Base-by-base conservation (phyloP, 1,284 basidiomycete species). In the Sporisorium scitamineum region DNA sequence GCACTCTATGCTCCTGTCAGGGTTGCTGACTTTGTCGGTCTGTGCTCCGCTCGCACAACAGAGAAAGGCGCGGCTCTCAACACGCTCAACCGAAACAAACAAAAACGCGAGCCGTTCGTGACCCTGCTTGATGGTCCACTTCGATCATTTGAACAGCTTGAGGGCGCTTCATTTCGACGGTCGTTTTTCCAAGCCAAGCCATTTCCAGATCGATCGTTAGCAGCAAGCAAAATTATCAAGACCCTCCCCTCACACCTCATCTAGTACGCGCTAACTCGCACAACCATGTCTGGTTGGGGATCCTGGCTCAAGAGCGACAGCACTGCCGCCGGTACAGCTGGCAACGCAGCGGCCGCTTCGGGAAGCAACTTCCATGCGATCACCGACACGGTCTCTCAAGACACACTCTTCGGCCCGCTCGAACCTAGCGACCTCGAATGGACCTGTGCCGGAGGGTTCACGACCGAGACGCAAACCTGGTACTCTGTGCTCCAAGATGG, bases 381-480 rank as follows among this genome's bases (percentile, higher is more conserved):
- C 48, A 80, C 79, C 42, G 81, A 84, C 69, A 48, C 70, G 1
- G 68, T 72, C 58, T 24, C 78, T 4, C 82, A 83, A 63, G 65
- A 73, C 27, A 29, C 92, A 69, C 86, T 92, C 54, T 91, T 89
- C 78, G 92, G 92, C 26, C 89, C 90, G 76, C 90, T 95, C 27
- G 57, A 74, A 27, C 87, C 89, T 20, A 89, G 89, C 78, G 94
- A 95, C 84, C 89, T 90, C 44, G 91, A 93, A 81, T 97, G 95
- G 95, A 86, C 90, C 42, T 94, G 93, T 86, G 88, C 90, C 3
- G 86, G 87, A 24, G 94, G 95, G 0, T 97, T 98, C 85, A 90
- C 91, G 48, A 93, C 95, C 2, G 97, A 99, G 87, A 98, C 96
- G 0, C 94, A 97, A 86, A 89, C 87, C 0, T 99, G 92, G 88